These are phyloP conservation scores for Peziza echinospora DNA, from an alignment of 495 filamentous ascomycete genomes.

Conservation along the genomic window DNA sequence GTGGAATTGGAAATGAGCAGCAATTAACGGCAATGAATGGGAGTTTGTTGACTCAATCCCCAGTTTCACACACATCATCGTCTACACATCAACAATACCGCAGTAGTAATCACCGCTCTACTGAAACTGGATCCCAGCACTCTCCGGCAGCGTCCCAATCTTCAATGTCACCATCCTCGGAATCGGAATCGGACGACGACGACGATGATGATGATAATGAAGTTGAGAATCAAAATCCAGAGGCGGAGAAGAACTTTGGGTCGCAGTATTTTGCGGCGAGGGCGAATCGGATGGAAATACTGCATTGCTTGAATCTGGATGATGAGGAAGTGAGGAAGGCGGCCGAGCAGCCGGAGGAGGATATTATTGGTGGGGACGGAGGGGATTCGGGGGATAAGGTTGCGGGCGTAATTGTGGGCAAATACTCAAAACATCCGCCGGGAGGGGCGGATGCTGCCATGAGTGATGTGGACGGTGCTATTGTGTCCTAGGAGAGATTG, in stretches of 20 bases:
- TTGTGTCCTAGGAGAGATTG: too few relatives aligned
- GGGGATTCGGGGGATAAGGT: conserved; percentile 7
- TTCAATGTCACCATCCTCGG: neutral
- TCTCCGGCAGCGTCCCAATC: neutral
- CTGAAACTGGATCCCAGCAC: neutral
- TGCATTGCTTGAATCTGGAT: conserved; percentile 8
- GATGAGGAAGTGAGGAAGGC: conserved; percentile 9
- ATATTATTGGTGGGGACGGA: conserved; percentile 8
- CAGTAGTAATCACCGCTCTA: neutral
- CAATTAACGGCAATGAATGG: conserved; percentile 7
- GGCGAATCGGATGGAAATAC: conserved; percentile 16
- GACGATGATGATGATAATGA: conserved; percentile 9
- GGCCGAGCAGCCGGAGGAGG: conserved; percentile 2
- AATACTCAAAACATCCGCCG: too few relatives aligned
- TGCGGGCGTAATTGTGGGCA: too few relatives aligned
- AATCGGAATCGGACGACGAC: neutral
- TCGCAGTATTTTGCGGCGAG: conserved; percentile 3
- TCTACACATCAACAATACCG: conserved; percentile 4
- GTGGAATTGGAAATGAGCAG: conserved; percentile 8
- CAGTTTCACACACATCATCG: conserved; percentile 3
- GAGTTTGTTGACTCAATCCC: conserved; percentile 2
- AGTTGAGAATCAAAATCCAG: neutral
- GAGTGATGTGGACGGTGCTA: too few relatives aligned
- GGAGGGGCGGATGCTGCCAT: too few relatives aligned
- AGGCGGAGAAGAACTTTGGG: conserved; percentile 3